A percentile compares a stretch with the other conserved stretches of the same genome.
Conservation (phyloP, 495 filamentous ascomycete genomes). For the Parachaetomium inaequale region DNA sequence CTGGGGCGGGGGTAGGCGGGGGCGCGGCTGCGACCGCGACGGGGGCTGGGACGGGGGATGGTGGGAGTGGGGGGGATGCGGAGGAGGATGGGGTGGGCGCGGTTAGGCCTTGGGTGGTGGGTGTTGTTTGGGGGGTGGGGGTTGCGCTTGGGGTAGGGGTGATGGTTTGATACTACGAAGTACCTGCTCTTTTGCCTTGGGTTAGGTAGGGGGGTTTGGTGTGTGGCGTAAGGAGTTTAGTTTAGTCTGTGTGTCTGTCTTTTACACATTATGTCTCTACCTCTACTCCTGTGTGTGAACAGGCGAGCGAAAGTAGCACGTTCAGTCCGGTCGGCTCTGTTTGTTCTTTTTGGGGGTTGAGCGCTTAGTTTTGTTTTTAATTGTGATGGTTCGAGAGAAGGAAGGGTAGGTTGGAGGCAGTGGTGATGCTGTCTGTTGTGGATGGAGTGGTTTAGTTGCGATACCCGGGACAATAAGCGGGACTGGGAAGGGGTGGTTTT, state of each 20-base stretch:
- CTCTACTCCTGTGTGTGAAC: neutral
- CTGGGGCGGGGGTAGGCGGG: slow-evolving; percentile 14
- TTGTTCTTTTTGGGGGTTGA: neutral
- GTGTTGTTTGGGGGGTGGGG: slow-evolving; percentile 3
- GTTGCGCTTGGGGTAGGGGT: slow-evolving; percentile 7
- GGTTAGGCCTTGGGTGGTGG: slow-evolving; percentile 13
- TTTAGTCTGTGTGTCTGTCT: neutral
- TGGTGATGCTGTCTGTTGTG: neutral
- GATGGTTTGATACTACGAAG: neutral
- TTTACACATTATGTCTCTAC: neutral
- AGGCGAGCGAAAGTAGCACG: neutral
- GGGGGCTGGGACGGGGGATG: neutral
- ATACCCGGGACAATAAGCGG: slow-evolving; percentile 1
- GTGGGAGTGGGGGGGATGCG: slow-evolving; percentile 5
- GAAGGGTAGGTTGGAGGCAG: neutral
- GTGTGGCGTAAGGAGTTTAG: neutral
- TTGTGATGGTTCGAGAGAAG: neutral
- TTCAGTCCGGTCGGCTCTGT: neutral
- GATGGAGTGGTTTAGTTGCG: neutral
- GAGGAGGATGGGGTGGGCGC: slow-evolving; percentile 2
- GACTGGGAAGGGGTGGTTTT: neutral
- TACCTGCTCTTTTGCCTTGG: neutral
- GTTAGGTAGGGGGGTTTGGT: neutral
- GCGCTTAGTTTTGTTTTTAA: slow-evolving; percentile 1
- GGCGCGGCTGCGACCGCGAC: neutral